Conservation (phyloP, 495 filamentous ascomycete species). For the Ascodesmis nigricans region DNA sequence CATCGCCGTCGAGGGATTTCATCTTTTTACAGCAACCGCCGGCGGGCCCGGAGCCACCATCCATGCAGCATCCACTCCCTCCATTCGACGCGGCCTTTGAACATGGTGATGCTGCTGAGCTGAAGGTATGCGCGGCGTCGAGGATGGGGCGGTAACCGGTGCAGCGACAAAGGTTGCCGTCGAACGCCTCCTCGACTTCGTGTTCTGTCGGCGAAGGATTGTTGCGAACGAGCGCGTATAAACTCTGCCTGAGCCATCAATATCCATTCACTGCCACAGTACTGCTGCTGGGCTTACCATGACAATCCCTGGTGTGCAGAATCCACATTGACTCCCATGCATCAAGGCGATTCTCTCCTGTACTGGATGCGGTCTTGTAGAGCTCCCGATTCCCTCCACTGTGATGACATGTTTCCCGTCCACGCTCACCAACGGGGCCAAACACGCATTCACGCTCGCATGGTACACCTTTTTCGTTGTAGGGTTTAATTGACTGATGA, state of each 20-base stretch:
- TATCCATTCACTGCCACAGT: constrained; percentile 4
- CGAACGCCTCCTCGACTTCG: constrained; percentile 73
- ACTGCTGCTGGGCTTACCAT: constrained; percentile 36
- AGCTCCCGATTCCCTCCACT: constrained; percentile 86
- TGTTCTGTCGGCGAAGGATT: constrained; percentile 43
- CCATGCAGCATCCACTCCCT: constrained; percentile 50
- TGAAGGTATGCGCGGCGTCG: constrained; percentile 69
- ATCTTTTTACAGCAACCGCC: constrained; percentile 38
- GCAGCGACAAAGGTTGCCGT: constrained; percentile 89
- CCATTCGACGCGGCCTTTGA: constrained; percentile 25
- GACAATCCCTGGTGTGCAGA: constrained; percentile 93
- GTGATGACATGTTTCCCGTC: constrained; percentile 98
- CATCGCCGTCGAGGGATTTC: constrained; percentile 18
- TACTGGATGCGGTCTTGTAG: constrained; percentile 65
- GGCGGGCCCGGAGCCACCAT: constrained; percentile 27
- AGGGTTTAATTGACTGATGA: constrained; percentile 77
- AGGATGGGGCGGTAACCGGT: constrained; percentile 89
- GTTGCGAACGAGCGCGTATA: constrained; percentile 67
- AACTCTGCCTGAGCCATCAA: constrained; percentile 26
- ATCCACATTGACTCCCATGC: constrained; percentile 49
- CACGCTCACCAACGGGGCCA: constrained; percentile 75
- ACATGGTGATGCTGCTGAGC: constrained; percentile 17
- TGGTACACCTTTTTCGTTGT: constrained; percentile 81
- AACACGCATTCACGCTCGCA: constrained; percentile 79
- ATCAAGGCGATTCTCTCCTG: constrained; percentile 76